Evolutionary conservation across 495 filamentous ascomycete species (phyloP), one percentile per base, ranked within the genome.

Genomic region (Penicillium coprophilum): DNA sequence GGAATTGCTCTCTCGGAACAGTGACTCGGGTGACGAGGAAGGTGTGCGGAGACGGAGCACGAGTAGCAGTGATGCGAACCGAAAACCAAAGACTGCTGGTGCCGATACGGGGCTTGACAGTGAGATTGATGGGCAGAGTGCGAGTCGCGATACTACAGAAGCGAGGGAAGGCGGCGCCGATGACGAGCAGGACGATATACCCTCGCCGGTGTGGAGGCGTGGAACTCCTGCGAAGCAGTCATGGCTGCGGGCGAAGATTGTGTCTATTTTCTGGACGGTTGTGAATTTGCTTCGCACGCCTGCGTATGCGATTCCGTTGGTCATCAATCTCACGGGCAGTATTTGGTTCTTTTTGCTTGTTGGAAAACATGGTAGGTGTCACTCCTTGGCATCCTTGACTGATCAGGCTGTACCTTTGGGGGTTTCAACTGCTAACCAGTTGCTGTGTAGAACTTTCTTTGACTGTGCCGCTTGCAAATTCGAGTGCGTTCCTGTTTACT

Each of bases 331-430:
- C 61, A 96, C 94, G 32, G 94, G 94, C 55, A 96, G 90, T 64
- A 80, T 98, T 58, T 98, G 94, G 94, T 98, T 98, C 64, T 98
- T 98, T 66, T 69, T 97, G 61, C 75, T 98, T 58, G 90, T 98
- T 77, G 94, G 94, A 52, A 82, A 92, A 71, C 91, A 92, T 61
- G 90, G 91, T 94, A 72, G n/a, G 34, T 58, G 86, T 82, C 30
- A 7, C 55, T 54, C 55, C 21, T 20, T 44, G 45, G 17, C 17
- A 10, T 45, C 31, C 23, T 7, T 46, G 11, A 39, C 20, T 41
- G n/a, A 5, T 6, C 45, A 15, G 1, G 4, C 13, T 34, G 17
- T 45, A 13, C 2, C 27, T 47, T 19, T 44, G 31, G 1, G 30
- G 40, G 54, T 21, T n/a, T 27, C 11, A 10, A n/a, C 10, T 46